These are phyloP conservation scores for Salix purpurea DNA, from an alignment of 345 rosid genomes.

Conservation along the genomic window DNA sequence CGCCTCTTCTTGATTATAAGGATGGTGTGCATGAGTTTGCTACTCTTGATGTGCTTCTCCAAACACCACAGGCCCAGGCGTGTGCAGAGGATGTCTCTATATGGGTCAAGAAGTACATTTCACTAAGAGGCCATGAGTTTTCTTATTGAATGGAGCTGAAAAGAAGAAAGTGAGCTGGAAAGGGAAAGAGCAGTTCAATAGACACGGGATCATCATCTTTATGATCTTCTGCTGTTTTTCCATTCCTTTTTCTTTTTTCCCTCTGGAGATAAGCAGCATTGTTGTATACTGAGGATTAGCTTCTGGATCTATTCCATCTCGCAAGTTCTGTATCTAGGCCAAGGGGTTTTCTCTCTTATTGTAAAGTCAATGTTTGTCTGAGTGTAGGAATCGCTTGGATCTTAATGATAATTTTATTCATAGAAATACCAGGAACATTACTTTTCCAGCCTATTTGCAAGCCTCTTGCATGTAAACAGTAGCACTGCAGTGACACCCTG, in stretches of 20 bases:
- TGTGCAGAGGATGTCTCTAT: conserved; percentile 93
- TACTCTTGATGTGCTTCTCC: conserved; percentile 80
- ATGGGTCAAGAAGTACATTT: conserved; percentile 89
- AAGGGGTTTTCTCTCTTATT: neutral
- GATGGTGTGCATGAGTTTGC: conserved; percentile 97
- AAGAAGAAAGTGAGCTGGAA: neutral
- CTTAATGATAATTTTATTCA: neutral
- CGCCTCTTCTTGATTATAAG: conserved; percentile 87
- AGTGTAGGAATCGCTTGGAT: neutral
- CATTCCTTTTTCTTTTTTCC: neutral
- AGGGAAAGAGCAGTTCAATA: neutral
- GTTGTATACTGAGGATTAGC: neutral
- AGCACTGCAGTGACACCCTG: neutral
- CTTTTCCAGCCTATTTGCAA: neutral
- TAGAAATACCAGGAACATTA: neutral
- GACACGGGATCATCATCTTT: neutral
- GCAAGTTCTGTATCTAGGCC: neutral
- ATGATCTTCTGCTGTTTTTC: neutral
- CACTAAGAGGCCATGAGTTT: conserved; percentile 80
- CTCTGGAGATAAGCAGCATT: conserved; percentile 8
- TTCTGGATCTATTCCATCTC: neutral
- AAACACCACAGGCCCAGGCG: conserved; percentile 81
- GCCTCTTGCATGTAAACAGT: neutral
- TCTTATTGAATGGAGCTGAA: conserved; percentile 46
- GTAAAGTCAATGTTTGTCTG: neutral